phyloP scores from a whole-genome alignment of 495 filamentous ascomycete genomes.

The Aspergillus indologenus region DNA sequence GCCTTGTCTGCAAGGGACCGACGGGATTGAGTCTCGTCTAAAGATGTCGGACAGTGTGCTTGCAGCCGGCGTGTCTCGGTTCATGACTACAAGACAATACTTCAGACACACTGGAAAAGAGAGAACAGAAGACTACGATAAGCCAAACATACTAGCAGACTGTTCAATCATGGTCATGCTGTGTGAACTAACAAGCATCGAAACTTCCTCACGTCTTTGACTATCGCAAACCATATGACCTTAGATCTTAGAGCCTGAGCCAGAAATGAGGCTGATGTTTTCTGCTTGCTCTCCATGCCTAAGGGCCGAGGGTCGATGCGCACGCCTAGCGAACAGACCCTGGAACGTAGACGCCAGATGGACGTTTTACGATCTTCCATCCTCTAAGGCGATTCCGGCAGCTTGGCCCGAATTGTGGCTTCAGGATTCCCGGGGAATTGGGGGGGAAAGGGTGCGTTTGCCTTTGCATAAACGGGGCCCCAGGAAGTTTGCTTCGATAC shows the following conservation, averaged over 20 bases:
- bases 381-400: background rate
- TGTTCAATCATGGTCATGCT: background rate
- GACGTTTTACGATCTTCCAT: background rate
- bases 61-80: slow-evolving; percentile 14
- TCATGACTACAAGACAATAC: background rate
- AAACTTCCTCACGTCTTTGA: too few relatives aligned
- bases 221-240: too few relatives aligned
- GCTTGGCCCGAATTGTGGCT: background rate
- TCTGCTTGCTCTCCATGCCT: too few relatives aligned
- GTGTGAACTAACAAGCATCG: too few relatives aligned
- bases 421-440: background rate
- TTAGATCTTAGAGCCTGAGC: too few relatives aligned
- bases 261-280: too few relatives aligned
- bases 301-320: background rate
- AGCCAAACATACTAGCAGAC: background rate
- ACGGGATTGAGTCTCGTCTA: slow-evolving; percentile 34
- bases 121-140: background rate
- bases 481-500: background rate
- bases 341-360: background rate
- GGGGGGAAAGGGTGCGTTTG: background rate
- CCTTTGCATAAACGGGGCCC: background rate
- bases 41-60: slow-evolving; percentile 26
- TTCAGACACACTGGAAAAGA: background rate
- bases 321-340: background rate
- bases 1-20: slow-evolving; percentile 41